Percentiles rank a stretch among this genome's conserved stretches.
These are phyloP conservation scores for Boletus coccyginus DNA, from an alignment of 768 basidiomycete species.

Conservation along the genomic window DNA sequence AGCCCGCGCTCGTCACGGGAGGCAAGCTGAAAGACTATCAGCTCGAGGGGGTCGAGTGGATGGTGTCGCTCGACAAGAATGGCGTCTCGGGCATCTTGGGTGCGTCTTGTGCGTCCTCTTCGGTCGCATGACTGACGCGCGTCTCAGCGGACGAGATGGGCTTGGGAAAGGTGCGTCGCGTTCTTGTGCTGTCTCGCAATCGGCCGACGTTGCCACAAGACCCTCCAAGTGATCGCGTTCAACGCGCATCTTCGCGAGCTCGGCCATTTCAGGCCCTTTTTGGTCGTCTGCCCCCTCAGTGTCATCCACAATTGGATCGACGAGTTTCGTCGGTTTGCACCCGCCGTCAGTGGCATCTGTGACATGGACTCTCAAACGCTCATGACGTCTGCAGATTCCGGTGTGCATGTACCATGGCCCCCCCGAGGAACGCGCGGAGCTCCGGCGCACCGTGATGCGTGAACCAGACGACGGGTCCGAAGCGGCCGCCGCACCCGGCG, in stretches of 20 bases:
- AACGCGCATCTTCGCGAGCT: slow-evolving; percentile 83
- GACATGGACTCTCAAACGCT: neutral
- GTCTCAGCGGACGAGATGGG: slow-evolving; percentile 90
- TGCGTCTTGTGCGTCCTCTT: slow-evolving; percentile 33
- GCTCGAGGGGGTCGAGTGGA: slow-evolving; percentile 93
- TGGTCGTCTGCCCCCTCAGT: slow-evolving; percentile 90
- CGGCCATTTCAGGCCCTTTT: slow-evolving; percentile 68
- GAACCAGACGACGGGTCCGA: slow-evolving; percentile 29
- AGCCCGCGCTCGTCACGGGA: slow-evolving; percentile 80
- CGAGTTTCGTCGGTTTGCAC: slow-evolving; percentile 84
- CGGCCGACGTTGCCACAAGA: slow-evolving; percentile 43
- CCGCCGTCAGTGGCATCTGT: slow-evolving; percentile 49
- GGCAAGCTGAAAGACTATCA: slow-evolving; percentile 88
- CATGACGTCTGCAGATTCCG: slow-evolving; percentile 54
- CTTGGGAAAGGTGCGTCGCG: slow-evolving; percentile 64
- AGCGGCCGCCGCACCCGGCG: slow-evolving; percentile 17
- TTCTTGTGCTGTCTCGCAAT: neutral
- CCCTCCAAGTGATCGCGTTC: slow-evolving; percentile 93
- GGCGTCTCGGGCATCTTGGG: slow-evolving; percentile 80
- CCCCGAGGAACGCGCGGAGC: slow-evolving; percentile 74
- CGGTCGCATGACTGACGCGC: slow-evolving; percentile 2
- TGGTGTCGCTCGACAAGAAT: slow-evolving; percentile 84
- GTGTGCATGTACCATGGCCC: slow-evolving; percentile 90
- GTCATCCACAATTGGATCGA: slow-evolving; percentile 90
- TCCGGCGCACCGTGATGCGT: slow-evolving; percentile 63